Base-by-base conservation (phyloP, 371 early-diverging fungal genomes). In the Mortierella sp. region DNA sequence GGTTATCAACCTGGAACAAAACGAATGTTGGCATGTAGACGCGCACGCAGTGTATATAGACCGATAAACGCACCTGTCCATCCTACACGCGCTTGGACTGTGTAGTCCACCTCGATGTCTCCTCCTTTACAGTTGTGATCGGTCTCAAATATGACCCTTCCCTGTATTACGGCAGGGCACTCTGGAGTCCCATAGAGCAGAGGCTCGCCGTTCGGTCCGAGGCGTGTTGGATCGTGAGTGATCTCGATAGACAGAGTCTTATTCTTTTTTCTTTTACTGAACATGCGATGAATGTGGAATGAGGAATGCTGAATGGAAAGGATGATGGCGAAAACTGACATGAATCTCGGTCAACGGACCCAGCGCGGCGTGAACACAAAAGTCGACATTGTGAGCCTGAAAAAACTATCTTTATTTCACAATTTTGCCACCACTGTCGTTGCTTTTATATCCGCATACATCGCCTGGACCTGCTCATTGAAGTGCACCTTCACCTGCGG, bases 401-500 rank as follows among this genome's bases (percentile, higher is more conserved):
- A n/a, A n/a, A n/a, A n/a, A n/a, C n/a, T n/a, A n/a, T n/a, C n/a
- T n/a, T n/a, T n/a, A n/a, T n/a, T n/a, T n/a, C n/a, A n/a, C n/a
- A n/a, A n/a, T n/a, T n/a, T n/a, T n/a, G n/a, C n/a, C n/a, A n/a
- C n/a, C n/a, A n/a, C n/a, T n/a, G n/a, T n/a, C n/a, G n/a, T n/a
- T n/a, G n/a, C n/a, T n/a, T n/a, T n/a, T n/a, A n/a, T n/a, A n/a
- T n/a, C n/a, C n/a, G n/a, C n/a, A n/a, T n/a, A n/a, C n/a, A n/a
- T n/a, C n/a, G n/a, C n/a, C n/a, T n/a, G n/a, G n/a, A n/a, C n/a
- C n/a, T n/a, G n/a, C n/a, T n/a, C n/a, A n/a, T n/a, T n/a, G n/a
- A n/a, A n/a, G n/a, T 82, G 64, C 53, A 86, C 84, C 30, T 75
- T 76, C 43, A 89, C 91, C 56, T 87, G 82, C 28, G 87, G 86